Evolutionary conservation across 805 yeast species (phyloP).

Genomic region (Groenewaldozyma tartarivorans): DNA sequence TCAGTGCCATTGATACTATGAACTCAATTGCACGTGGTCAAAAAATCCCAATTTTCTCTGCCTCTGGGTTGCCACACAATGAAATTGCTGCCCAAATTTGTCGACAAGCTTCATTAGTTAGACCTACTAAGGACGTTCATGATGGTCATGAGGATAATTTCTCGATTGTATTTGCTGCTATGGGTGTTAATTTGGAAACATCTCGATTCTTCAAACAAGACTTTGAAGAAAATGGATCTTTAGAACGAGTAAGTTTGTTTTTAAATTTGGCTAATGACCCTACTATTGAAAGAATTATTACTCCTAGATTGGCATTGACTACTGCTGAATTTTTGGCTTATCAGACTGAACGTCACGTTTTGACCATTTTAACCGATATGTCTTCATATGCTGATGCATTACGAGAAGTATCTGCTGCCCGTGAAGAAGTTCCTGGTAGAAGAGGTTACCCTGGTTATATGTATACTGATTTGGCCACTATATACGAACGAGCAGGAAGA

Average conservation of each 20-base stretch:
- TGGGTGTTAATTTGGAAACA: conserved; percentile 99
- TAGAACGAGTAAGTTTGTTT: conserved; percentile 95
- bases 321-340: conserved; percentile 98
- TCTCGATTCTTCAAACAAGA: conserved; percentile 98
- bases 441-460: conserved; percentile 99
- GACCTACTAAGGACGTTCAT: conserved; percentile 99
- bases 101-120: conserved; percentile 98
- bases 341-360: conserved; percentile 98
- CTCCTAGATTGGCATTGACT: conserved; percentile 97
- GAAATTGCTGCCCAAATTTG: conserved; percentile 99
- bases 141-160: conserved; percentile 99
- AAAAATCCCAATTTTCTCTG: conserved; percentile 97
- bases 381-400: conserved; percentile 99
- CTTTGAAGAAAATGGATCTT: conserved; percentile 97
- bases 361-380: conserved; percentile 98
- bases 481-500: conserved; percentile 99
- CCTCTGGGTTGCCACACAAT: conserved; percentile 98
- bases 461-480: conserved; percentile 99
- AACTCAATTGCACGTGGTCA: conserved; percentile 99
- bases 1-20: conserved; percentile 98
- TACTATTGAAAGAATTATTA: conserved; percentile 97
- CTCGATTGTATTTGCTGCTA: conserved; percentile 98
- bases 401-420: conserved; percentile 99
- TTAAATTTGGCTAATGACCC: conserved; percentile 98
- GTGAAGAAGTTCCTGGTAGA: conserved; percentile 99